Evolutionary conservation across 225 moss, liverwort and hornwort species (phyloP).

Genomic region (Physcomitrellopsis africana): DNA sequence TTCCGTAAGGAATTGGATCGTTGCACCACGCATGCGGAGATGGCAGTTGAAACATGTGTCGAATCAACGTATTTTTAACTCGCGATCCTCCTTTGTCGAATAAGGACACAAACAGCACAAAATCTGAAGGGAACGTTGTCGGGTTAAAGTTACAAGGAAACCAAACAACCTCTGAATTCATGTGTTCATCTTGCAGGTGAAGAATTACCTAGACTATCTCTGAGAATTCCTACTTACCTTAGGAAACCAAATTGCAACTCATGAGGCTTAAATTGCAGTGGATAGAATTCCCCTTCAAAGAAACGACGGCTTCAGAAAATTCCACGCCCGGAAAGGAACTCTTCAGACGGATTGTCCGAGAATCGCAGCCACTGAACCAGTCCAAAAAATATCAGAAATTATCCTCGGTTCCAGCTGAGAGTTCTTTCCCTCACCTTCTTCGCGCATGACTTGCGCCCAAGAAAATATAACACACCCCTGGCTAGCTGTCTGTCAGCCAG

Average conservation of each 20-base stretch:
- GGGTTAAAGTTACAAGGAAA: not conserved
- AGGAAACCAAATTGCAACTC: conserved; percentile 6
- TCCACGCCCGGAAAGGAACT: not conserved
- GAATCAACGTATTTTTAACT: conserved; percentile 4
- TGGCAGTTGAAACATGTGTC: not conserved
- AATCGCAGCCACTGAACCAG: conserved; percentile 13
- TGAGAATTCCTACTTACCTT: not conserved
- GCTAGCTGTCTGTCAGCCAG: not conserved
- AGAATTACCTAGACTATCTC: not conserved
- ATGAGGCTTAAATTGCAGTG: conserved; percentile 38
- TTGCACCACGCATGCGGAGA: not conserved
- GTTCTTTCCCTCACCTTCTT: not conserved
- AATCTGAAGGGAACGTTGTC: not conserved
- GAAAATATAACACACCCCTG: not conserved
- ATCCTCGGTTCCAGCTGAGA: not conserved
- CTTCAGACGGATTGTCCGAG: not conserved
- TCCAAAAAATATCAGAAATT: conserved; percentile 1
- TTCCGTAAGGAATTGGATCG: conserved; percentile 1
- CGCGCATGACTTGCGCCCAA: conserved; percentile 18
- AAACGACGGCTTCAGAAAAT: conserved; percentile 20
- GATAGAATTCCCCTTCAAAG: conserved; percentile 4
- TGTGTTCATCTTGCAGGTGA: no score
- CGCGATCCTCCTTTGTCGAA: conserved; percentile 1
- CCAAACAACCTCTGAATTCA: no score
- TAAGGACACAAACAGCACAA: not conserved